Evolutionary conservation across 2,329 filamentous ascomycete genomes (phyloP).

Genomic region (Penicillium thymicola): DNA sequence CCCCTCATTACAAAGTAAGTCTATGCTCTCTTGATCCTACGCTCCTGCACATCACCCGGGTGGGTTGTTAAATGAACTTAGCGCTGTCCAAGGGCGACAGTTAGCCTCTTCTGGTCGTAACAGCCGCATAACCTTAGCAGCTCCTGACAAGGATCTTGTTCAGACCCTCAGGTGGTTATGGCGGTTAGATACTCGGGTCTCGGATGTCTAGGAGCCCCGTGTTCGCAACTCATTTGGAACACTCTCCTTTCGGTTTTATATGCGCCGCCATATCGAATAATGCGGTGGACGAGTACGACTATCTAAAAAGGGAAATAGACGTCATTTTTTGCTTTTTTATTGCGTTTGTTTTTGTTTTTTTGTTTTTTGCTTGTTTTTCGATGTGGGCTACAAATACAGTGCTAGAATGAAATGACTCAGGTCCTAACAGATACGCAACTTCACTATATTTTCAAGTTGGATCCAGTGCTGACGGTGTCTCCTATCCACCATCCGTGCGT

Average conservation of each 20-base stretch:
- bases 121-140: constrained; percentile 3
- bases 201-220: background rate
- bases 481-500: constrained; percentile 19
- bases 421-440: background rate
- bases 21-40: background rate
- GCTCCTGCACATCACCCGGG: constrained; percentile 2
- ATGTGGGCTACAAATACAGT: background rate
- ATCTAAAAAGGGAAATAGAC: background rate
- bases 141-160: constrained; percentile 1
- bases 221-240: background rate
- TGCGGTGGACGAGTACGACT: background rate
- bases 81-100: background rate
- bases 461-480: constrained; percentile 4
- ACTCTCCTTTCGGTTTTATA: background rate
- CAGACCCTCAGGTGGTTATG: background rate
- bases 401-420: background rate
- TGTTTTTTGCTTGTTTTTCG: background rate
- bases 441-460: background rate
- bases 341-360: background rate
- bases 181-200: background rate
- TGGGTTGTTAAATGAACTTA: background rate
- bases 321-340: background rate
- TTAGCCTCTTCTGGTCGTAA: background rate
- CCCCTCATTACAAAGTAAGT: constrained; percentile 1
- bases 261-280: background rate